These are phyloP conservation scores for Phytophthora capsici DNA, from an alignment of 352 stramenopile species.

Conservation along the genomic window DNA sequence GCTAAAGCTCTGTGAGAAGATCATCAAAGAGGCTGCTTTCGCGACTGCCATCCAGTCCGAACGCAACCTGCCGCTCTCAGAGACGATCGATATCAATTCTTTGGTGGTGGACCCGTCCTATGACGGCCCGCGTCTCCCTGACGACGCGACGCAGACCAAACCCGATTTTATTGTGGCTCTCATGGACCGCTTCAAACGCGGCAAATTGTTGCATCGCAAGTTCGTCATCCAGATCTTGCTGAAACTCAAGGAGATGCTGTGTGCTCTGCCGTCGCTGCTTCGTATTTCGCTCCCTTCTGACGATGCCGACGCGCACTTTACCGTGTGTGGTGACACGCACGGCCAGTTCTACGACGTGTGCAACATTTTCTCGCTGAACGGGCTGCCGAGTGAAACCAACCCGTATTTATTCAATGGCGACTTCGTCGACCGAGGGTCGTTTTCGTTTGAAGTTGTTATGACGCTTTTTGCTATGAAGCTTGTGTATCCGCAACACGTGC, in stretches of 20 bases:
- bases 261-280: slow-evolving; percentile 92
- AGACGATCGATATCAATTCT: slow-evolving; percentile 92
- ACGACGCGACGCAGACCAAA: slow-evolving; percentile 60
- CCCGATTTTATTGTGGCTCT: slow-evolving; percentile 91
- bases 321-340: slow-evolving; percentile 99
- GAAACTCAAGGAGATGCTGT: slow-evolving; percentile 92
- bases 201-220: slow-evolving; percentile 98
- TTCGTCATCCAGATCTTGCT: slow-evolving; percentile 97
- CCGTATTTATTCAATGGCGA: slow-evolving; percentile 99
- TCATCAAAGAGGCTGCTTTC: slow-evolving; percentile 96
- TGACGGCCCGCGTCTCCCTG: slow-evolving; percentile 75
- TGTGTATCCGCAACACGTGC: slow-evolving; percentile 92
- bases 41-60: slow-evolving; percentile 96
- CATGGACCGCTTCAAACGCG: slow-evolving; percentile 96
- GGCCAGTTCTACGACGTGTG: slow-evolving; percentile 99
- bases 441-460: slow-evolving; percentile 98
- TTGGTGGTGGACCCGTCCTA: slow-evolving; percentile 85
- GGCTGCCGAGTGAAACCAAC: slow-evolving; percentile 94
- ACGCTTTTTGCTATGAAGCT: slow-evolving; percentile 98
- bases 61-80: slow-evolving; percentile 91
- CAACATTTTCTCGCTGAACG: slow-evolving; percentile 99
- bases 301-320: slow-evolving; percentile 83
- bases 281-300: slow-evolving; percentile 66
- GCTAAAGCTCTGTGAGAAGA: slow-evolving; percentile 97
- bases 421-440: slow-evolving; percentile 99